These are phyloP conservation scores for Pezicula neosporulosa DNA, from an alignment of 2,329 filamentous ascomycete genomes.

Conservation along the genomic window DNA sequence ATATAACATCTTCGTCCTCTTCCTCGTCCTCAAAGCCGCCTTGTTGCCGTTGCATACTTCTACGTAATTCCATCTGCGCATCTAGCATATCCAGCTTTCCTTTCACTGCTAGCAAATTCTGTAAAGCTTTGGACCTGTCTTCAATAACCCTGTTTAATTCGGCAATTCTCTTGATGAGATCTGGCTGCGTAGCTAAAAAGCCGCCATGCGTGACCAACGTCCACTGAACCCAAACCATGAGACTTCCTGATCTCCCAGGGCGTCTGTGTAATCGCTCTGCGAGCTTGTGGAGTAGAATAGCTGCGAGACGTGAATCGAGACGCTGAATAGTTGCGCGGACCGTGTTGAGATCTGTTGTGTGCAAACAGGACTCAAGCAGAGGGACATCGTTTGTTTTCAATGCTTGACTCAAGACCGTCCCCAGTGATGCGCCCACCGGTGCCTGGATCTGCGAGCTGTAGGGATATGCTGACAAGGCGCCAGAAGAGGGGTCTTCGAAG, in stretches of 20 bases:
- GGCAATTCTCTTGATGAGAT: conserved; percentile 72
- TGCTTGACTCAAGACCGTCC: conserved; percentile 89
- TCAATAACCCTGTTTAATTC: conserved; percentile 84
- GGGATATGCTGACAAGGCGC: conserved; percentile 16
- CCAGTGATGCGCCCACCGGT: conserved; percentile 75
- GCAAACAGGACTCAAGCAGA: conserved; percentile 89
- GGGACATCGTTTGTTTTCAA: conserved; percentile 87
- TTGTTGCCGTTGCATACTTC: conserved; percentile 55
- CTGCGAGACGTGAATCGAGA: conserved; percentile 80
- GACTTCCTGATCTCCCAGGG: conserved; percentile 82
- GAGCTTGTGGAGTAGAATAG: conserved; percentile 74
- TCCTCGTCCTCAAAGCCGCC: conserved; percentile 38
- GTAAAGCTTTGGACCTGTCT: conserved; percentile 78
- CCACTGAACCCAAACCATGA: conserved; percentile 97
- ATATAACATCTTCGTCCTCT: conserved; percentile 64
- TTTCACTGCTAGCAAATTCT: conserved; percentile 82
- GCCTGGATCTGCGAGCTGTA: conserved; percentile 19
- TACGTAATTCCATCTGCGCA: conserved; percentile 79
- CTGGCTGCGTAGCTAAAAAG: conserved; percentile 81
- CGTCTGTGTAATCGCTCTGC: conserved; percentile 83
- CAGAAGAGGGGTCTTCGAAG: conserved; percentile 35
- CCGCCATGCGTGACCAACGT: conserved; percentile 89
- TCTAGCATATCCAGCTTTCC: conserved; percentile 94
- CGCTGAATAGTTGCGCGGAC: conserved; percentile 88
- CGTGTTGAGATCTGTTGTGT: conserved; percentile 70